These are phyloP conservation scores for Basidiobolus heterosporus DNA, from an alignment of 371 early-diverging fungal species.

Conservation along the genomic window DNA sequence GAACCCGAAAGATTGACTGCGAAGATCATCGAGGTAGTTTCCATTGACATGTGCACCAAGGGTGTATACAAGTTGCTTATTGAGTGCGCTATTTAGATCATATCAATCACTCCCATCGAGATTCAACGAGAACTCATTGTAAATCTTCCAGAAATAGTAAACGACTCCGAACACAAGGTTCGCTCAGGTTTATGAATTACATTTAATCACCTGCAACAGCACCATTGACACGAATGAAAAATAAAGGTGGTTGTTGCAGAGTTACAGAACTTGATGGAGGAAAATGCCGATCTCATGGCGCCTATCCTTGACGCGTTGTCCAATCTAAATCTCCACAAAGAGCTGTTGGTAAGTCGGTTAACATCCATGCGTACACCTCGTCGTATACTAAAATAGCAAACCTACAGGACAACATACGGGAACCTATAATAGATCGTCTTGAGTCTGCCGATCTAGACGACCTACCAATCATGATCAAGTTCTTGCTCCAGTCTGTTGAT, in stretches of 20 bases:
- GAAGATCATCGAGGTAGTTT: constrained; percentile 45
- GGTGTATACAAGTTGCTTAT: too few species aligned
- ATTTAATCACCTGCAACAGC: not conserved
- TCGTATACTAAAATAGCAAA: not conserved
- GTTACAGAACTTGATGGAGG: constrained; percentile 39
- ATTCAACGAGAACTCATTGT: constrained; percentile 62
- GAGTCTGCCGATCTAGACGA: constrained; percentile 51
- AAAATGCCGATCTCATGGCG: constrained; percentile 39
- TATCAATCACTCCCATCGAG: constrained; percentile 36
- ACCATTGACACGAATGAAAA: not conserved
- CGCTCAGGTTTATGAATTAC: not conserved
- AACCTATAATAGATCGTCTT: constrained; percentile 36
- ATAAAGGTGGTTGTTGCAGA: constrained; percentile 32
- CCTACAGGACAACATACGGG: constrained; percentile 18
- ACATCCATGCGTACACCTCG: not conserved
- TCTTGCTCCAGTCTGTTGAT: constrained; percentile 45
- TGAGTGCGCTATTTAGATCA: constrained; percentile 16
- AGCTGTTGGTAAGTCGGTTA: constrained; percentile 17
- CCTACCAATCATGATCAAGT: constrained; percentile 50
- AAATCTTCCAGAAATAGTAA: constrained; percentile 55
- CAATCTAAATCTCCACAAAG: constrained; percentile 30
- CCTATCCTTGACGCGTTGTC: constrained; percentile 60
- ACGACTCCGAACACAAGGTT: constrained; percentile 56
- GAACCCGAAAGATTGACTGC: constrained; percentile 37
- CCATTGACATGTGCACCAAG: not conserved